Evolutionary conservation across 2,329 filamentous ascomycete species (phyloP).

Genomic region (Macrophomina pseudophaseolina): DNA sequence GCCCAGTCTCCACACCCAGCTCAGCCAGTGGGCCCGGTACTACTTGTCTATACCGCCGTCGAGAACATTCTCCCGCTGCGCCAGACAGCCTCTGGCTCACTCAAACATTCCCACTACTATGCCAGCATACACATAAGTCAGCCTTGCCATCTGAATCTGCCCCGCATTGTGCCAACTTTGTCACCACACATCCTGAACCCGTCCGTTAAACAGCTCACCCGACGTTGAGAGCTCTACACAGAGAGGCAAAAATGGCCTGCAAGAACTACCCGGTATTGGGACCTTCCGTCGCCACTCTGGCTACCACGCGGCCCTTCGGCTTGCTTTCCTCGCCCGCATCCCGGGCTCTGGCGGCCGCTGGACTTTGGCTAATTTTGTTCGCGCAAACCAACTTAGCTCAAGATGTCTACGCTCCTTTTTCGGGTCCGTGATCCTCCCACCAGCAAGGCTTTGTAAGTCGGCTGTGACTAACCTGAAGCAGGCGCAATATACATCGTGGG

Average conservation of each 20-base stretch:
- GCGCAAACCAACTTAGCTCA: background rate
- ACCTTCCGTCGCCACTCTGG: too few relatives aligned
- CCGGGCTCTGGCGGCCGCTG: background rate
- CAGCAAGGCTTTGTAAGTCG: too few relatives aligned
- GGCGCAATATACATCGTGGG: conserved; percentile 44
- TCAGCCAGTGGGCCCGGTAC: conserved; percentile 2
- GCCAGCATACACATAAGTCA: background rate
- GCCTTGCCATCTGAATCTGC: background rate
- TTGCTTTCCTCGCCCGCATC: background rate
- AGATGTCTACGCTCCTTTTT: conserved; percentile 41
- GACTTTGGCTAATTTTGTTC: background rate
- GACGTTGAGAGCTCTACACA: too few relatives aligned
- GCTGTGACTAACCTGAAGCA: conserved; percentile 18
- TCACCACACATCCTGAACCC: background rate
- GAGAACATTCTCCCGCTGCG: background rate
- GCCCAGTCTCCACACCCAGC: conserved; percentile 1
- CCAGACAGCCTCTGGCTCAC: background rate
- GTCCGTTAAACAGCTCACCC: too few relatives aligned
- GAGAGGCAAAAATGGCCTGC: too few relatives aligned
- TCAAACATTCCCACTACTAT: background rate
- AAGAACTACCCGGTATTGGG: too few relatives aligned
- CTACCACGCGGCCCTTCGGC: background rate
- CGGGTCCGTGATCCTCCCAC: conserved; percentile 24
- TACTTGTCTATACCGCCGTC: background rate
- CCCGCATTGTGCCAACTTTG: background rate